Evolutionary conservation across 805 yeast genomes (phyloP), one percentile per base, ranked within the genome.

Genomic region (Cyberlindnera xylosilytica): DNA sequence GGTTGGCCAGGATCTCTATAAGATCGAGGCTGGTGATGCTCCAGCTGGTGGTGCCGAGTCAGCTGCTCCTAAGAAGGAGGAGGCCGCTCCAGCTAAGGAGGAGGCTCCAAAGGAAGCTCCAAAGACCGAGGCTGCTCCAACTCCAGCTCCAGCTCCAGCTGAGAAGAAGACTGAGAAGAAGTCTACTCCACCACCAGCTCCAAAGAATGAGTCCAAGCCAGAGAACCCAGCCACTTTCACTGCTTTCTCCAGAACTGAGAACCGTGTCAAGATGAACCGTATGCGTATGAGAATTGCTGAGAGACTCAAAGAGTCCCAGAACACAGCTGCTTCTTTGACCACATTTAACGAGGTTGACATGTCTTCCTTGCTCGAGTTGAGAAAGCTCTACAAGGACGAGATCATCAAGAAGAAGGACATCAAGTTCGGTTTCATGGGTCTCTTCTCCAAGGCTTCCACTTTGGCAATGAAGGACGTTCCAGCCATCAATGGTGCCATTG

Each of bases 231-330:
- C 44, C n/a, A 31, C 44, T 22, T 45, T 45, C 44, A 43, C 49
- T 27, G 56, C 76, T 27, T 87, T 87, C 62, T 76, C 93, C 45
- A 86, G 99, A 74, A 68, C 72, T 49, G 98, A 93, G 72, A 85
- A 82, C 63, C 80, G 89, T 65, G 95, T 93, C 52, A 91, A 91
- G 77, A 91, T 91, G 98, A 93, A 90, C 82, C 87, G 99, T 76
- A 93, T 91, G 98, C 85, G 99, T 73, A 70, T 87, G 72, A 87
- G 99, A 78, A 93, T 93, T 55, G 96, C 99, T 47, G 98, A 91
- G 76, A 87, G 99, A 73, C 84, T 91, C 64, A 91, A 91, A 87
- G 98, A 93, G 76, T 87, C 98, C 27, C 99, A 91, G 73, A 93
- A 93, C 77, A 90, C 98, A 43, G 95, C 98, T 53, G 99, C 99